These are phyloP conservation scores for Murraya koenigii DNA, from an alignment of 345 rosid species.

Conservation along the genomic window DNA sequence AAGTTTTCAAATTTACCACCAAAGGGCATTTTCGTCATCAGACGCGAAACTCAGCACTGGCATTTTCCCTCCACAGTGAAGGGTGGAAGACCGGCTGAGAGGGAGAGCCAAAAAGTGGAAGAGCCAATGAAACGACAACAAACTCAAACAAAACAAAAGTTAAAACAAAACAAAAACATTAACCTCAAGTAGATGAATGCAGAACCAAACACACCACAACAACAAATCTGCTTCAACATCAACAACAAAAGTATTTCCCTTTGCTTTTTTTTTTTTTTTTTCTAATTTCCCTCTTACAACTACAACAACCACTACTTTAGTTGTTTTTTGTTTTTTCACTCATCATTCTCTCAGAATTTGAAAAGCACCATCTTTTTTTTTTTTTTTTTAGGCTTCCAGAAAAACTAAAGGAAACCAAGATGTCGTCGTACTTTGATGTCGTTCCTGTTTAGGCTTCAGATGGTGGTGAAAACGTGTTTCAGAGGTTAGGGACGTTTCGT, in stretches of 20 bases:
- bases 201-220: no score
- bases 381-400: neutral
- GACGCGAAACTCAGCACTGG: no score
- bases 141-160: no score
- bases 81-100: no score
- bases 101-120: no score
- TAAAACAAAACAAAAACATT: no score
- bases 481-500: neutral
- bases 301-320: neutral
- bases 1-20: neutral
- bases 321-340: neutral
- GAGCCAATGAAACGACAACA: no score
- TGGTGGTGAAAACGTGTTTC: no score
- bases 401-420: neutral
- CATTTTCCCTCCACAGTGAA: no score
- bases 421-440: neutral
- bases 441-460: no score
- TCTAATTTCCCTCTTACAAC: neutral
- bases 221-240: neutral
- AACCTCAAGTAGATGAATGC: no score
- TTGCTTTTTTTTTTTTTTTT: neutral
- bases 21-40: slow-evolving; percentile 9
- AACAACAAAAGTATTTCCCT: neutral
- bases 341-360: neutral
- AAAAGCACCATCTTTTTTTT: neutral